These are phyloP conservation scores for Lodderomyces elongisporus DNA, from an alignment of 1,139 yeast genomes.

Conservation along the genomic window DNA sequence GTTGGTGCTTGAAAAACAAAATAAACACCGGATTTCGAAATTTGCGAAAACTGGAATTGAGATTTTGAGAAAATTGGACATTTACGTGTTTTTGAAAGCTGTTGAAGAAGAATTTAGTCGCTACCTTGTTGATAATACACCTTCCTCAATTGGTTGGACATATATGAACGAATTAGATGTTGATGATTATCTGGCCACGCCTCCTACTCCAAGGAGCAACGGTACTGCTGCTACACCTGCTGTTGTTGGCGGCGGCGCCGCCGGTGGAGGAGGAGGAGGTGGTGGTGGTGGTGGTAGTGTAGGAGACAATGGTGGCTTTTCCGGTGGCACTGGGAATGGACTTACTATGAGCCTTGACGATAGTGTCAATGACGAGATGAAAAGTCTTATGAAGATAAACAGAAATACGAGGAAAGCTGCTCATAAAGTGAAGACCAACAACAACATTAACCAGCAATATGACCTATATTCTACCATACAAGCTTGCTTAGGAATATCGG, in stretches of 20 bases:
- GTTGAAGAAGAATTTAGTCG: constrained; percentile 17
- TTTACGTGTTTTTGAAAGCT: constrained; percentile 11
- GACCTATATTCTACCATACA: constrained; percentile 31
- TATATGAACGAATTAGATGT: constrained; percentile 17
- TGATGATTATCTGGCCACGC: background rate
- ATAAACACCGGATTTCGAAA: constrained; percentile 14
- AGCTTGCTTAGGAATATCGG: constrained; percentile 48
- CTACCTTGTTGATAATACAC: constrained; percentile 14
- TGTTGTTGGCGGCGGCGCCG: background rate
- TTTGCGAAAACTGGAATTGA: constrained; percentile 20
- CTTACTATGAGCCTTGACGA: constrained; percentile 2
- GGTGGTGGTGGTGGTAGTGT: no score
- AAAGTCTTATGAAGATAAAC: constrained; percentile 4
- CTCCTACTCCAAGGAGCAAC: constrained; percentile 1
- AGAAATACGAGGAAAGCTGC: constrained; percentile 3
- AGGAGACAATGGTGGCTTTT: no score
- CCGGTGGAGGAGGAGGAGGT: no score
- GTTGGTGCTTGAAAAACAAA: constrained; percentile 27
- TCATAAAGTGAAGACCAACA: constrained; percentile 4
- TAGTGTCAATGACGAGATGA: constrained; percentile 2
- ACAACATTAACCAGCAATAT: constrained; percentile 2
- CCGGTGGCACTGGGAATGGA: no score
- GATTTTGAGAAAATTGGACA: constrained; percentile 18
- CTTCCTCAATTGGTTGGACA: constrained; percentile 23
- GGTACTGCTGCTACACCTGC: no score